phyloP scores from a whole-genome alignment of 1,284 basidiomycete genomes.

The Lentinula novae-zelandiae region DNA sequence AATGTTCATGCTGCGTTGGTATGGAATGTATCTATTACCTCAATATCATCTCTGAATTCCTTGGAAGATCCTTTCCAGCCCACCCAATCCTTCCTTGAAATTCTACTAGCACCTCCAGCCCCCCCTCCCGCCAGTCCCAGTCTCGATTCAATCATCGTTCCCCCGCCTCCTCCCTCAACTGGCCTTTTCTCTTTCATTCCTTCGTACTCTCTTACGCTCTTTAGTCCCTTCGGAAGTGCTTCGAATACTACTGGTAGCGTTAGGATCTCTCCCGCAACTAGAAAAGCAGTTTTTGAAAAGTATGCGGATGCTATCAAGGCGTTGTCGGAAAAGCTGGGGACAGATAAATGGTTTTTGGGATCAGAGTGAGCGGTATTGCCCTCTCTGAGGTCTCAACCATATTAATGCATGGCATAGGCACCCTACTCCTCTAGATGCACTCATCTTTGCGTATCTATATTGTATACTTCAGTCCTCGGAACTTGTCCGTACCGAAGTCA shows the following conservation, averaged over 20 bases:
- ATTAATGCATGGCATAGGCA: constrained; percentile 32
- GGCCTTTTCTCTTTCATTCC: constrained; percentile 62
- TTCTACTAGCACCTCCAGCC: constrained; percentile 28
- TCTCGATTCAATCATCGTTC: constrained; percentile 45
- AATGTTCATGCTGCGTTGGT: constrained; percentile 72
- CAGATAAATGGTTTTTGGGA: constrained; percentile 74
- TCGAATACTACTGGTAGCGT: constrained; percentile 31
- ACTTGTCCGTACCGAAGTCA: constrained; percentile 57
- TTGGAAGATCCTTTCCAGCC: constrained; percentile 48
- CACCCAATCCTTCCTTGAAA: constrained; percentile 34
- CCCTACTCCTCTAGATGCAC: constrained; percentile 74
- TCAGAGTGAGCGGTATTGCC: constrained; percentile 40
- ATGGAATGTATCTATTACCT: constrained; percentile 22
- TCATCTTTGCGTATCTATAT: constrained; percentile 76
- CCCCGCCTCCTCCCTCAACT: constrained; percentile 65
- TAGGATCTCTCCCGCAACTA: constrained; percentile 40
- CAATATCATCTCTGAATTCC: not conserved
- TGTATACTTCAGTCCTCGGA: constrained; percentile 52
- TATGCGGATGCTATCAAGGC: constrained; percentile 71
- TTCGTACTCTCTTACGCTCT: constrained; percentile 11
- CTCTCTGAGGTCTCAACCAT: not conserved
- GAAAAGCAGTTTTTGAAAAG: constrained; percentile 37
- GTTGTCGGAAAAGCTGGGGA: constrained; percentile 67
- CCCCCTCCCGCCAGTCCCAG: constrained; percentile 21
- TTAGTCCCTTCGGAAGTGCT: constrained; percentile 25